Evolutionary conservation across 2,329 filamentous ascomycete genomes (phyloP).

Genomic region (Diaporthe destruens): DNA sequence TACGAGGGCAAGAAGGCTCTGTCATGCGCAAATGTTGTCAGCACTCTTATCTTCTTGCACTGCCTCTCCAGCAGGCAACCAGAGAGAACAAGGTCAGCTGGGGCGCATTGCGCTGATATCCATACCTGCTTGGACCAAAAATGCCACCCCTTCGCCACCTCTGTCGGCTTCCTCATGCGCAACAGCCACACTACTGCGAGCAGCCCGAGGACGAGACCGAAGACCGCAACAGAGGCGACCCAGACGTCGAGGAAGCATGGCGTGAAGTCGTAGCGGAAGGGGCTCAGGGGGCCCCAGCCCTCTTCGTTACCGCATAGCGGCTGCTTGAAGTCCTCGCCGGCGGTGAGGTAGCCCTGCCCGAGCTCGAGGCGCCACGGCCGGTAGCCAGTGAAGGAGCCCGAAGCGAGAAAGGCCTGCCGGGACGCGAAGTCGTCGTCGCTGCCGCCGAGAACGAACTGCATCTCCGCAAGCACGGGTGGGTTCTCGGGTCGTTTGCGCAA

Average conservation of each 20-base stretch:
- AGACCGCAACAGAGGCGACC: conserved; percentile 81
- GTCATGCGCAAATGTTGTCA: conserved; percentile 39
- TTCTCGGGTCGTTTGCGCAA: conserved; percentile 29
- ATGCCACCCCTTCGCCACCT: conserved; percentile 86
- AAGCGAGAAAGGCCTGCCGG: conserved; percentile 53
- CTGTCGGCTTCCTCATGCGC: conserved; percentile 73
- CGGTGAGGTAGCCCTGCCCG: conserved; percentile 71
- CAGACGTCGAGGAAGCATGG: conserved; percentile 97
- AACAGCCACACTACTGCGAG: conserved; percentile 85
- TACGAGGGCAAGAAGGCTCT: conserved; percentile 74
- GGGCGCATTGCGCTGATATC: not conserved
- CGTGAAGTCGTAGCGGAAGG: conserved; percentile 90
- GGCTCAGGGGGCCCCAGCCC: conserved; percentile 95
- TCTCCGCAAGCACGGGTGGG: conserved; percentile 28
- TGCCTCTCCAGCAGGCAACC: not conserved
- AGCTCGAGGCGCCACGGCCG: conserved; percentile 61
- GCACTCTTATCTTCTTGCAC: not conserved
- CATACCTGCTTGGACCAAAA: conserved; percentile 91
- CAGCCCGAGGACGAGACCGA: conserved; percentile 82
- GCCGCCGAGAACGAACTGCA: conserved; percentile 39
- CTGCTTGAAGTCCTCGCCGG: conserved; percentile 66
- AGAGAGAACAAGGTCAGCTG: no score
- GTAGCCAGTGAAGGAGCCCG: conserved; percentile 73
- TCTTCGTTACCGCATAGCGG: conserved; percentile 89
- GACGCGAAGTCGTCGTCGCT: conserved; percentile 33